A percentile compares a stretch with the other conserved stretches of the same genome.
These are phyloP conservation scores for Canavalia ensiformis DNA, from an alignment of 306 rosid species.

Conservation along the genomic window DNA sequence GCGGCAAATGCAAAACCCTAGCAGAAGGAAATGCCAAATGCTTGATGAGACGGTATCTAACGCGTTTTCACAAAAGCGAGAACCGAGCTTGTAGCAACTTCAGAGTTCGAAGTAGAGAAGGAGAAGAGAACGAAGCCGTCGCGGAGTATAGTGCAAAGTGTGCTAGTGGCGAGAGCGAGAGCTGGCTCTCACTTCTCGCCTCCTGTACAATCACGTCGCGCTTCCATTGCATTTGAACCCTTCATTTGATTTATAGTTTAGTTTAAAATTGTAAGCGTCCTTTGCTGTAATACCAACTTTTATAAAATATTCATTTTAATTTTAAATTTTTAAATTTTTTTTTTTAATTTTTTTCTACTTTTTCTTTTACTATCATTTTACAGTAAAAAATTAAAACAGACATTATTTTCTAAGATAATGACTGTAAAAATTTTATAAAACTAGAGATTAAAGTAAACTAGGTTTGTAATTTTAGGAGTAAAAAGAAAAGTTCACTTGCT, in stretches of 20 bases:
- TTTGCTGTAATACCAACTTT: too few relatives aligned
- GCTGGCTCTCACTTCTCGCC: background rate
- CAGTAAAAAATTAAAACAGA: too few relatives aligned
- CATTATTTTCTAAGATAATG: too few relatives aligned
- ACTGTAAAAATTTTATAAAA: too few relatives aligned
- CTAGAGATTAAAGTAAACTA: too few relatives aligned
- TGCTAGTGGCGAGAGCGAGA: background rate
- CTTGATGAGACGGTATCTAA: background rate
- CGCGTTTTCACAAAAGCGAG: background rate
- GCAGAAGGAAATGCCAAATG: background rate
- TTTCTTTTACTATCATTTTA: too few relatives aligned
- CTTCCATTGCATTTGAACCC: background rate
- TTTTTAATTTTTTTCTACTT: too few relatives aligned
- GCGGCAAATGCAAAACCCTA: constrained; percentile 21
- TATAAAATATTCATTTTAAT: too few relatives aligned
- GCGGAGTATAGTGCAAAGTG: background rate
- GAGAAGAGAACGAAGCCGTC: background rate
- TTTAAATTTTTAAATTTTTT: too few relatives aligned
- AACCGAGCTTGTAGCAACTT: background rate
- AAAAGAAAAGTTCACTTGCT: too few relatives aligned
- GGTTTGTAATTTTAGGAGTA: too few relatives aligned
- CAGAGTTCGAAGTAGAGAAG: background rate
- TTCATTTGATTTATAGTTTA: background rate
- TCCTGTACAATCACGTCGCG: background rate
- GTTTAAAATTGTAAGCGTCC: too few relatives aligned